These are phyloP conservation scores for Coniella vitis DNA, from an alignment of 2,329 filamentous ascomycete species.

Conservation along the genomic window DNA sequence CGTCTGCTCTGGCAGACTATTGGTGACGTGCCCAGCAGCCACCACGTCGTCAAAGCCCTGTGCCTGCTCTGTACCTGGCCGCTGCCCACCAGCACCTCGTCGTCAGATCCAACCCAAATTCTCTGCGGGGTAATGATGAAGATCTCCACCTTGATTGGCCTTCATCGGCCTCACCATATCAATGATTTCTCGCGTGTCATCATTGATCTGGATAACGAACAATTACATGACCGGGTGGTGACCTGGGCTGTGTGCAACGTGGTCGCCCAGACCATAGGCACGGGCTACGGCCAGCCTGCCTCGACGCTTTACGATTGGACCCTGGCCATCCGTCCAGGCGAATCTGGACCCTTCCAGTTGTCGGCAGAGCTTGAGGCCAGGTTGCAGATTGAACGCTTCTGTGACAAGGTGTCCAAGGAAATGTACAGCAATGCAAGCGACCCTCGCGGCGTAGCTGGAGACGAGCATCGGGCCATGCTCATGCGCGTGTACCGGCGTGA, in stretches of 20 bases:
- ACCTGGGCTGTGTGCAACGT: conserved; percentile 86
- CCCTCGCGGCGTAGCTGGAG: conserved; percentile 60
- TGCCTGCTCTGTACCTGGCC: conserved; percentile 79
- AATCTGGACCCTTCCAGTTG: conserved; percentile 52
- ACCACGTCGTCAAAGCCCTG: conserved; percentile 75
- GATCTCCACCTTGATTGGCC: conserved; percentile 73
- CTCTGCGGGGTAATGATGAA: conserved; percentile 82
- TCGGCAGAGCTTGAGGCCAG: conserved; percentile 58
- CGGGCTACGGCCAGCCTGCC: conserved; percentile 74
- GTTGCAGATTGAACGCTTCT: conserved; percentile 66
- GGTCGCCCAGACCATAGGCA: conserved; percentile 74
- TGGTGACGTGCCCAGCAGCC: conserved; percentile 68
- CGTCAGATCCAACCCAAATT: conserved; percentile 75
- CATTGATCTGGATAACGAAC: conserved; percentile 69
- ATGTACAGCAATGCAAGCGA: conserved; percentile 75
- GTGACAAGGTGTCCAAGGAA: conserved; percentile 70
- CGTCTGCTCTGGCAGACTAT: conserved; percentile 71
- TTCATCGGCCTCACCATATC: conserved; percentile 74
- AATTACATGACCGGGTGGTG: conserved; percentile 68
- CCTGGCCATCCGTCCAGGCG: conserved; percentile 52
- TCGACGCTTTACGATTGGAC: conserved; percentile 74
- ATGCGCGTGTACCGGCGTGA: conserved; percentile 61
- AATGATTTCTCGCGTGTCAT: conserved; percentile 76
- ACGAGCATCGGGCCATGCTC: conserved; percentile 59
- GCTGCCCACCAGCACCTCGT: conserved; percentile 72